Base-by-base conservation (phyloP, 2,329 filamentous ascomycete genomes). In the Westerdykella ornata region DNA sequence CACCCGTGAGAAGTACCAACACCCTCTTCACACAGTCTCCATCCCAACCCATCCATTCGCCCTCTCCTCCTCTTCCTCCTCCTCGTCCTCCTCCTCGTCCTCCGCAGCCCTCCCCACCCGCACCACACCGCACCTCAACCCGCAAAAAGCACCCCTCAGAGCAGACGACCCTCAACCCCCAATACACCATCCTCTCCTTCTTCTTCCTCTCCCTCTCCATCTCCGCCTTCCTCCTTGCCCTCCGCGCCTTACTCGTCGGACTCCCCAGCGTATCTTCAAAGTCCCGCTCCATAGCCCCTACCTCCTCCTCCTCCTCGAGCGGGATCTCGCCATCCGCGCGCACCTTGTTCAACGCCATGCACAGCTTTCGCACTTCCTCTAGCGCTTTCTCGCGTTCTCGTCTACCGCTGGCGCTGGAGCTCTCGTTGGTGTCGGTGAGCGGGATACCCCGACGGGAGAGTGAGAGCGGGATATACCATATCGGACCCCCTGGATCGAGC, bases 101-200 rank as follows among this genome's bases (percentile, higher is more conserved):
- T 4, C 22, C 22, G 12, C 31, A 19, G 2, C 19, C 31, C 12
- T 31, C 15, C 3, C 3, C n/a, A 15, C 18, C 15, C 32, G 12
- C 16, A 32, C 15, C 15, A 15, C 40, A 40, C 35, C 39, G 42
- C 13, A 31, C 30, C 9, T 26, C 13, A 14, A 37, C n/a, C 22
- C 12, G n/a, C n/a, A 29, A 36, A 14, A 34, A 47, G 26, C 9
- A 31, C 29, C 18, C 39, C 43, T 11, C 31, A 34, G 2, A 46
- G 32, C 15, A 36, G n/a, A 46, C 43, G 48, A 6, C 34, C 20
- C 9, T 28, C 12, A 11, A 13, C 19, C 13, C 34, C 37, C 12
- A 35, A 17, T 17, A 22, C 13, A 26, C 22, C 7, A 8, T 30
- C 18, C 12, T 37, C 41, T 38, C 41, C 12, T 18, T 37, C 41